Evolutionary conservation across 148 eudicot species (phyloP).

Genomic region (Cornus suecica): DNA sequence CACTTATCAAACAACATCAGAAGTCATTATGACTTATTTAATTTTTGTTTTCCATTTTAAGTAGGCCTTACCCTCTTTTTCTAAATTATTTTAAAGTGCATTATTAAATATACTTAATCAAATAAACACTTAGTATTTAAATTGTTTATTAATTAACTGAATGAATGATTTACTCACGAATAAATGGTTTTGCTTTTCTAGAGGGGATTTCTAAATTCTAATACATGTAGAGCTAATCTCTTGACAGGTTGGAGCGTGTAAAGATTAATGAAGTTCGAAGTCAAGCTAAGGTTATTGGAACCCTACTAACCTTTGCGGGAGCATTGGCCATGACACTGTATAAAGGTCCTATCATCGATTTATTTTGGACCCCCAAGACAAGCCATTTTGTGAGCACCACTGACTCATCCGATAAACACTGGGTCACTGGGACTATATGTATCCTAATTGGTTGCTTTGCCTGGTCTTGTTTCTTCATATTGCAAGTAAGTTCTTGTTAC

Average conservation of each 20-base stretch:
- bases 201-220: no score
- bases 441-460: constrained; percentile 50
- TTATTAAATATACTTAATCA: no score
- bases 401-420: constrained; percentile 31
- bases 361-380: constrained; percentile 28
- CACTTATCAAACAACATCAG: no score
- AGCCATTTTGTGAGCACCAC: constrained; percentile 16
- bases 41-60: no score
- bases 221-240: not conserved
- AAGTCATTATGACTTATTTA: no score
- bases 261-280: constrained; percentile 51
- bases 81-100: no score
- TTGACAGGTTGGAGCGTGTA: constrained; percentile 47
- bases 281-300: constrained; percentile 62
- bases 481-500: constrained; percentile 39
- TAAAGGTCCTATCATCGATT: constrained; percentile 50
- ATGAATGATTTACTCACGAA: no score
- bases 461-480: constrained; percentile 60
- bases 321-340: constrained; percentile 58
- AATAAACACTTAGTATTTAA: no score
- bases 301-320: constrained; percentile 54
- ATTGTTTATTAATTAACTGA: no score
- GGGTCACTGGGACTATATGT: constrained; percentile 52
- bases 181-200: no score
- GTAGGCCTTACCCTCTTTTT: no score